A percentile compares a stretch with the other conserved stretches of the same genome.
phyloP scores from a whole-genome alignment of 2,329 filamentous ascomycete species.

The Fusarium nygamai region DNA sequence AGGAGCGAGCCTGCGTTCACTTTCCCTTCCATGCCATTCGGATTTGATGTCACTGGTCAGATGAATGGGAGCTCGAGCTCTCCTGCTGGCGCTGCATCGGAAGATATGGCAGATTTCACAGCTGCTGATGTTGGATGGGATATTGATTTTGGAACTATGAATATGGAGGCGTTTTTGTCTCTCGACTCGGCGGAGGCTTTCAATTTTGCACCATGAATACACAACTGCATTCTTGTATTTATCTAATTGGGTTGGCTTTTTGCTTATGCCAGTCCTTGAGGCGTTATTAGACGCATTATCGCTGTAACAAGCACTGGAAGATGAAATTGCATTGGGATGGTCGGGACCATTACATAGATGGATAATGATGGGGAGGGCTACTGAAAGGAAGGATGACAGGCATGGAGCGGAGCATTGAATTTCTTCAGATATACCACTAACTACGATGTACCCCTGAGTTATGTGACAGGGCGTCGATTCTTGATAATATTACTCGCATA shows the following conservation, averaged over 20 bases:
- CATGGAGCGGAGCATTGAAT: constrained; percentile 1
- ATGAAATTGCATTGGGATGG: not conserved
- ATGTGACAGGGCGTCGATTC: not conserved
- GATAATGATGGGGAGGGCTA: not conserved
- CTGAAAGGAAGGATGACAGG: not conserved
- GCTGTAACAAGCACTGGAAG: not conserved
- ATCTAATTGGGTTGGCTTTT: not conserved
- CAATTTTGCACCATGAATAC: constrained; percentile 34
- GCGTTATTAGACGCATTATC: not conserved
- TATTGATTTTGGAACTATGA: constrained; percentile 47
- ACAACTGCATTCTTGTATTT: not conserved
- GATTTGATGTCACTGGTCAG: constrained; percentile 37
- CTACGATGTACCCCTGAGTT: not conserved
- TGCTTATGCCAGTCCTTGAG: not conserved
- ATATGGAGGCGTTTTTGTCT: constrained; percentile 48
- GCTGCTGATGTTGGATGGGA: constrained; percentile 45
- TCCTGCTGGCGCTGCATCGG: constrained; percentile 27
- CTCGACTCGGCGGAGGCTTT: constrained; percentile 43
- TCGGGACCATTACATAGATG: not conserved
- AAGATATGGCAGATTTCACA: constrained; percentile 43
- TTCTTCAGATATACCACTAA: constrained; percentile 10
- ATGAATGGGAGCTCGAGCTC: constrained; percentile 31
- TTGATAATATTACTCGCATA: not conserved
- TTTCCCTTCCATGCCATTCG: constrained; percentile 45
- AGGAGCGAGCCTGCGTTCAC: constrained; percentile 39